Evolutionary conservation across 2,329 filamentous ascomycete species (phyloP).

Genomic region (Talaromyces marneffei): DNA sequence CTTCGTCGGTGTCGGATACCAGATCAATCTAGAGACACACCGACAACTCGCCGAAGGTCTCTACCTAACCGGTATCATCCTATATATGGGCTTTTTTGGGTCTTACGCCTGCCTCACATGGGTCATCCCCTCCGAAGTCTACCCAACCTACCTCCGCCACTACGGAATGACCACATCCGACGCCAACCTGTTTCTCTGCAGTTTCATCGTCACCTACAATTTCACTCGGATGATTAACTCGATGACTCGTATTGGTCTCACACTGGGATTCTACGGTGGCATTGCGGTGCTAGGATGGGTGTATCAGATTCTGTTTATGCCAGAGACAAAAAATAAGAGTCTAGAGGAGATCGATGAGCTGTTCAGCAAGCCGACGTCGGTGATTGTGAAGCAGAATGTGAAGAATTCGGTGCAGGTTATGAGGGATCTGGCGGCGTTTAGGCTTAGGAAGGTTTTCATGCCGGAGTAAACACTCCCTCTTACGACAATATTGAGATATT

Average conservation of each 20-base stretch:
- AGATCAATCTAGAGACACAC: constrained; percentile 46
- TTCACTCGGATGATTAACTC: constrained; percentile 63
- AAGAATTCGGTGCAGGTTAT: constrained; percentile 42
- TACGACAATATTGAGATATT: background rate
- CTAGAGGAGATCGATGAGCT: constrained; percentile 67
- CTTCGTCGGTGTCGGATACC: constrained; percentile 60
- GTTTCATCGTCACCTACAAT: constrained; percentile 71
- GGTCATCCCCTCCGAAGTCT: constrained; percentile 64
- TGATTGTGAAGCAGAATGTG: constrained; percentile 57
- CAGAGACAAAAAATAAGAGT: constrained; percentile 64
- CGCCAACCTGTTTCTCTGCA: constrained; percentile 62
- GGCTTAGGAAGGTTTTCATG: constrained; percentile 45
- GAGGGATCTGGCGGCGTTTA: constrained; percentile 39
- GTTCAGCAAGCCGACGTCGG: constrained; percentile 57
- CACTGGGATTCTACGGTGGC: constrained; percentile 67
- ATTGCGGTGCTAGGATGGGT: constrained; percentile 65
- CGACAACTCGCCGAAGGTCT: constrained; percentile 50
- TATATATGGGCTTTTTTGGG: constrained; percentile 66
- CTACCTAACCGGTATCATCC: constrained; percentile 55
- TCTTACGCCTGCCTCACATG: constrained; percentile 60
- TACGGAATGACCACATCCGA: constrained; percentile 70
- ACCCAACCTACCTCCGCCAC: constrained; percentile 64
- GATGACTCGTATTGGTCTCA: constrained; percentile 61
- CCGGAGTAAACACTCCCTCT: constrained; percentile 17
- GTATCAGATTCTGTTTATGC: constrained; percentile 71